Percentiles rank a stretch among this genome's conserved stretches.
Evolutionary conservation across 371 early-diverging fungal species (phyloP).

Genomic region (Apophysomyces variabilis): DNA sequence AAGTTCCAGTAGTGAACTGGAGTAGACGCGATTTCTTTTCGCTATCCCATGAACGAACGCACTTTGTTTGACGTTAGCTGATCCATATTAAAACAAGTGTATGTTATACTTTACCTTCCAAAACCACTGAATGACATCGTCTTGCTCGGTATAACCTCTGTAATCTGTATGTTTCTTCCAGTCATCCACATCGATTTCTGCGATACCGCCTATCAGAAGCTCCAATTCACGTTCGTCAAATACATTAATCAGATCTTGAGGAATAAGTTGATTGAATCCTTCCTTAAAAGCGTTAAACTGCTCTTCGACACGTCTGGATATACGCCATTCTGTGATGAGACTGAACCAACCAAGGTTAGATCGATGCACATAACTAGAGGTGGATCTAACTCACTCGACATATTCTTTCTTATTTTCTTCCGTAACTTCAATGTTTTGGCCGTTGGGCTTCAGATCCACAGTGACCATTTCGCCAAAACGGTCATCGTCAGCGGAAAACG

Average conservation of each 20-base stretch:
- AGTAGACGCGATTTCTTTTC: slow-evolving; percentile 95
- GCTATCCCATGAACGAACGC: slow-evolving; percentile 84
- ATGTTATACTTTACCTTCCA: slow-evolving; percentile 74
- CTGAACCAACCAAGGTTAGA: slow-evolving; percentile 32
- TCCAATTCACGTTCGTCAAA: slow-evolving; percentile 99
- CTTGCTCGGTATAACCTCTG: slow-evolving; percentile 94
- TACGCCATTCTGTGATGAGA: slow-evolving; percentile 84
- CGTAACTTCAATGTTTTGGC: slow-evolving; percentile 92
- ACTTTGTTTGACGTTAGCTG: slow-evolving; percentile 37
- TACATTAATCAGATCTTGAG: slow-evolving; percentile 89
- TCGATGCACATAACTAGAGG: neutral
- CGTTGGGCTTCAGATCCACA: slow-evolving; percentile 89
- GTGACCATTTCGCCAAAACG: slow-evolving; percentile 89
- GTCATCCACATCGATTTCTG: slow-evolving; percentile 98
- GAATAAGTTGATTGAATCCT: slow-evolving; percentile 97
- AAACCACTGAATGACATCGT: slow-evolving; percentile 96
- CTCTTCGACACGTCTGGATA: slow-evolving; percentile 86
- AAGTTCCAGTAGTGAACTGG: slow-evolving; percentile 98
- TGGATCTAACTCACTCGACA: slow-evolving; percentile 63
- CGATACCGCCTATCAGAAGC: slow-evolving; percentile 96
- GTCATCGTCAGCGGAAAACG: slow-evolving; percentile 92
- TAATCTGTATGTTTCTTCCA: slow-evolving; percentile 99
- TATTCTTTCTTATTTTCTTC: slow-evolving; percentile 98
- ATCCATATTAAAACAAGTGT: neutral
- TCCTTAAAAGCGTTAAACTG: slow-evolving; percentile 94